Evolutionary conservation across 495 filamentous ascomycete species (phyloP).

Genomic region (Eremomyces bilateralis): DNA sequence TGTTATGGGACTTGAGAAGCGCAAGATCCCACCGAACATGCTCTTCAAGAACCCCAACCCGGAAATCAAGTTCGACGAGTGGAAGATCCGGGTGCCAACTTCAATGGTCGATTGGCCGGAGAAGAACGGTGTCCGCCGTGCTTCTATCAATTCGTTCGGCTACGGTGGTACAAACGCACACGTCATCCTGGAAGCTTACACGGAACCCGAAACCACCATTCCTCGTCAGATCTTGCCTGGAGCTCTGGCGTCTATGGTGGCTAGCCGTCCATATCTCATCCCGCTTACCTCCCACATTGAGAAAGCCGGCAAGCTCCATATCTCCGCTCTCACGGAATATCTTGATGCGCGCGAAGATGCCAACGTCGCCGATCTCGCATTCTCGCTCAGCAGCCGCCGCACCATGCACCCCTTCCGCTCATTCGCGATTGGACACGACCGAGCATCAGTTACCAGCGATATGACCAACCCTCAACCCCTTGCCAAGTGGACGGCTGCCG

Average conservation of each 20-base stretch:
- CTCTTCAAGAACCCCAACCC: slow-evolving; percentile 3
- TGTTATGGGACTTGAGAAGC: slow-evolving; percentile 1
- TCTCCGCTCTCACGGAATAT: neutral
- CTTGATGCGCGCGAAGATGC: neutral
- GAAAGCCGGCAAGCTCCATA: neutral
- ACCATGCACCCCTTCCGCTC: slow-evolving; percentile 8
- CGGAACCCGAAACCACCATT: neutral
- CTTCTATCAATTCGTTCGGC: slow-evolving; percentile 3
- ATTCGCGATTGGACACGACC: slow-evolving; percentile 5
- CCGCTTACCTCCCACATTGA: slow-evolving; percentile 1
- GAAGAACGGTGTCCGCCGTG: neutral
- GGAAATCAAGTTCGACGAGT: neutral
- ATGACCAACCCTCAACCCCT: slow-evolving; percentile 2
- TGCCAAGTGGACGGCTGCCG: slow-evolving; percentile 4
- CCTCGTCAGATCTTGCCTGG: no score
- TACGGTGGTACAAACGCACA: slow-evolving; percentile 6
- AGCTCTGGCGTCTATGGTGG: neutral
- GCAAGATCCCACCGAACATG: slow-evolving; percentile 2
- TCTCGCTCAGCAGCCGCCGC: slow-evolving; percentile 6
- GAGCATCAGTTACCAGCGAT: neutral
- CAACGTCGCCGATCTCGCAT: slow-evolving; percentile 1
- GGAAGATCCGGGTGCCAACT: neutral
- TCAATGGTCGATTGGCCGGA: neutral
- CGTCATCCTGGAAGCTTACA: slow-evolving; percentile 3
- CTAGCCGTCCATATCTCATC: neutral